Evolutionary conservation across 306 rosid genomes (phyloP).

Genomic region (Prunus dulcis): DNA sequence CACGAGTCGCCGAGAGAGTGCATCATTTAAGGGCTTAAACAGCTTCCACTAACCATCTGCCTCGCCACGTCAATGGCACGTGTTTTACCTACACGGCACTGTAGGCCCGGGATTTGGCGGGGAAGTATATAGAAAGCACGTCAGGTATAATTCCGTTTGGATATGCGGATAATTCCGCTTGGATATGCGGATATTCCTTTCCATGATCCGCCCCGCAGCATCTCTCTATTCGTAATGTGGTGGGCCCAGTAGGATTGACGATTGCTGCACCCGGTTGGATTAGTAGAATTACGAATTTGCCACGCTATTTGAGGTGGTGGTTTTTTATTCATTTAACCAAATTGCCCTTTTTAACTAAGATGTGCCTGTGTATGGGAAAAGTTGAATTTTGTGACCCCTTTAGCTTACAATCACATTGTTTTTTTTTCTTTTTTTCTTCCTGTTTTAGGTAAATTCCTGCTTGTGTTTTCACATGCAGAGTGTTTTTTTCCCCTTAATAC

Average conservation of each 20-base stretch:
- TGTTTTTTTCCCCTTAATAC: too few relatives aligned
- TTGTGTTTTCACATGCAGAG: too few relatives aligned
- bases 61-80: constrained; percentile 25
- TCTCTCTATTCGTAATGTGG: not conserved
- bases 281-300: not conserved
- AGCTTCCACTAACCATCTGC: not conserved
- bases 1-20: not conserved
- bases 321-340: constrained; percentile 19
- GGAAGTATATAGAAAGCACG: constrained; percentile 34
- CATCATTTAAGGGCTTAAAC: not conserved
- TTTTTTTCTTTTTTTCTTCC: too few relatives aligned
- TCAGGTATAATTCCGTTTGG: constrained; percentile 44
- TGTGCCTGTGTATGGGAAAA: not conserved
- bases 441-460: too few relatives aligned
- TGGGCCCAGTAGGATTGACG: not conserved
- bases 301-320: not conserved
- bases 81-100: not conserved
- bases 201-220: not conserved
- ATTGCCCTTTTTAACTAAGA: constrained; percentile 28
- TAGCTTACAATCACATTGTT: too few relatives aligned
- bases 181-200: constrained; percentile 53
- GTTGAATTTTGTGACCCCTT: not conserved
- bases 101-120: not conserved
- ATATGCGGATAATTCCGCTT: constrained; percentile 13
- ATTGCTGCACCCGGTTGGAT: not conserved